phyloP scores from a whole-genome alignment of 495 filamentous ascomycete species.

The Penicillium paxilli region DNA sequence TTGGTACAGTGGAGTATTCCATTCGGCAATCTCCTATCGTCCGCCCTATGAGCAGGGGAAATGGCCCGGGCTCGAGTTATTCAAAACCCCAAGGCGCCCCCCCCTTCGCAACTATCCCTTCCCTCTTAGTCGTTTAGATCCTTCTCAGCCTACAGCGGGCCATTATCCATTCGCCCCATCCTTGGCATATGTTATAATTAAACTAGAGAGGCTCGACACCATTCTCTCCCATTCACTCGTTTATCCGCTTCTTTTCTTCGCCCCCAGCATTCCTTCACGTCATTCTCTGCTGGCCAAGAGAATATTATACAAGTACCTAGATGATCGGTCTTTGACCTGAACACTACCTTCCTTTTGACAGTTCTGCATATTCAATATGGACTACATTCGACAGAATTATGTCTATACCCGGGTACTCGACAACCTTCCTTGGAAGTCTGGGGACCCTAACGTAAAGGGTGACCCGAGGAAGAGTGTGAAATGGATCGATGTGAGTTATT shows the following conservation, averaged over 20 bases:
- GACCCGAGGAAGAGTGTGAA: constrained; percentile 59
- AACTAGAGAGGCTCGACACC: not conserved
- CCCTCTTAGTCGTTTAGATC: constrained; percentile 5
- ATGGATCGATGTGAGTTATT: constrained; percentile 64
- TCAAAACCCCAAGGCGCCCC: constrained; percentile 16
- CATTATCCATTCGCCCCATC: constrained; percentile 1
- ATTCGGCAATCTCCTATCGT: constrained; percentile 13
- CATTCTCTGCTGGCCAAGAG: constrained; percentile 17
- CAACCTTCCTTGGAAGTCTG: constrained; percentile 33
- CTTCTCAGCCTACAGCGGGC: constrained; percentile 5
- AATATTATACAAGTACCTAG: not conserved
- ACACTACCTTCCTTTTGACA: not conserved
- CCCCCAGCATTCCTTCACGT: constrained; percentile 10
- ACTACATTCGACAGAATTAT: constrained; percentile 23
- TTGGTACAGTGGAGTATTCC: constrained; percentile 7
- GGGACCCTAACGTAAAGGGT: constrained; percentile 32
- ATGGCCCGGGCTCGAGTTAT: constrained; percentile 3
- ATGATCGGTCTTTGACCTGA: constrained; percentile 13
- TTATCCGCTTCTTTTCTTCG: not conserved
- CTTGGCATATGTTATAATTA: constrained; percentile 10
- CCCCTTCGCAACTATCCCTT: constrained; percentile 8
- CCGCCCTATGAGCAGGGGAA: constrained; percentile 7
- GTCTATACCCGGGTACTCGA: constrained; percentile 35
- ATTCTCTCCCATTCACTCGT: constrained; percentile 5
- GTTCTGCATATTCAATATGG: constrained; percentile 14